phyloP scores from a whole-genome alignment of 2,329 filamentous ascomycete species.

The Metarhizium anisopliae region DNA sequence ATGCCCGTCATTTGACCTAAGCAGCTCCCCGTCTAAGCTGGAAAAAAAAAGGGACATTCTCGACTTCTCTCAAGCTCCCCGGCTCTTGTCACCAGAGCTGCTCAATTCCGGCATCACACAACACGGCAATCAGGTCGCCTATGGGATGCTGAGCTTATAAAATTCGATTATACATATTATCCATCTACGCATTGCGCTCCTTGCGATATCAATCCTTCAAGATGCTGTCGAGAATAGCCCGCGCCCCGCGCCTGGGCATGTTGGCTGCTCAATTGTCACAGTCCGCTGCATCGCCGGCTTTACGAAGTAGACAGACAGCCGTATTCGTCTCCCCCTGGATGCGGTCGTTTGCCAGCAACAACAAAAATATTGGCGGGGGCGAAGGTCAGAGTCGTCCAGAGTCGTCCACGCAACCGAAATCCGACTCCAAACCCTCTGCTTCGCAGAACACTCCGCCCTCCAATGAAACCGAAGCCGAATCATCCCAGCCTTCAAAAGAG shows the following conservation, averaged over 20 bases:
- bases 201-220: conserved; percentile 7
- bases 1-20: background rate
- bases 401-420: conserved; percentile 1
- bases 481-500: conserved; percentile 17
- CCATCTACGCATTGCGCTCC: background rate
- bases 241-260: conserved; percentile 24
- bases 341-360: conserved; percentile 19
- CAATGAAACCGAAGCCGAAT: conserved; percentile 7
- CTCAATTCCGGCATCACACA: background rate
- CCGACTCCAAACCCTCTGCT: conserved; percentile 5
- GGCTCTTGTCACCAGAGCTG: background rate
- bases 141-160: conserved; percentile 4
- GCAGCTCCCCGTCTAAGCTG: background rate
- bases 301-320: conserved; percentile 16
- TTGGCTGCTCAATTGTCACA: conserved; percentile 19
- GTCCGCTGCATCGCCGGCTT: conserved; percentile 14
- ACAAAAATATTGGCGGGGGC: conserved; percentile 3
- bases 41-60: background rate
- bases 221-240: conserved; percentile 32
- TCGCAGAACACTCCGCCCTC: background rate
- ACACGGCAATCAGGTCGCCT: background rate
- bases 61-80: background rate
- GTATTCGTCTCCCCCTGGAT: conserved; percentile 17
- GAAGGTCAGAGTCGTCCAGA: conserved; percentile 6
- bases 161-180: background rate